Base-by-base conservation (phyloP, 169 alveolate genomes). In the Cryptosporidium parvum region DNA sequence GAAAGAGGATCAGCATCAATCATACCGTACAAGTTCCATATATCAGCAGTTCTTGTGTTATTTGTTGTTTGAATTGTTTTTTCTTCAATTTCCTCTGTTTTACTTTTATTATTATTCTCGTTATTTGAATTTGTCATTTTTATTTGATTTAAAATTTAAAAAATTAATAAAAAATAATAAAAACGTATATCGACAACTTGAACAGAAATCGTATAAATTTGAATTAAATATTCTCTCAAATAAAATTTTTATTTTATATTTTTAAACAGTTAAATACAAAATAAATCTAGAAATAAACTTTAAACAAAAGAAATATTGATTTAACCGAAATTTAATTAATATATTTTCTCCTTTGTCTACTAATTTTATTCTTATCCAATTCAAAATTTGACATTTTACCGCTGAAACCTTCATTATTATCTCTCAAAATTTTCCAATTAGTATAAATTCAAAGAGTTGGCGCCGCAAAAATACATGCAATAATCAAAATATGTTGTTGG, bases 21-120 rank as follows among this genome's bases (percentile, higher is more conserved):
- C 59, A 65, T 61, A 18, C 89, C 89, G 31, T 80, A 80, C 12
- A 80, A 65, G 9, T 80, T 80, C 89, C 89, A 80, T 14, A 80
- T 80, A 48, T 61, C 75, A n/a, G 52, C 59, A 48, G 52, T 44
- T 37, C 68, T 59, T 5, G 33, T 67, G 59, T 59, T 75, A 10
- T 10, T 56, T 56, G 67, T 1, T 56, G 67, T 56, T 56, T 56
- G 67, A 56, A 26, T n/a, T 7, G 80, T 23, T 16, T 8, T 21
- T 37, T 70, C 51, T 9, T 70, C 48, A 29, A 23, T 51, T 23
- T 70, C 39, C 14, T 65, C 26, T 37, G 6, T 10, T 7, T 65
- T n/a, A 9, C 1, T 33, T 18, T 73, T 59, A 37, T 33, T 23
- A 53, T 52, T 72, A 52, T 72, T 23, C 14, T 33, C 70, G 18